Evolutionary conservation across 1,284 basidiomycete species (phyloP).

Genomic region (Golubevia pallescens): DNA sequence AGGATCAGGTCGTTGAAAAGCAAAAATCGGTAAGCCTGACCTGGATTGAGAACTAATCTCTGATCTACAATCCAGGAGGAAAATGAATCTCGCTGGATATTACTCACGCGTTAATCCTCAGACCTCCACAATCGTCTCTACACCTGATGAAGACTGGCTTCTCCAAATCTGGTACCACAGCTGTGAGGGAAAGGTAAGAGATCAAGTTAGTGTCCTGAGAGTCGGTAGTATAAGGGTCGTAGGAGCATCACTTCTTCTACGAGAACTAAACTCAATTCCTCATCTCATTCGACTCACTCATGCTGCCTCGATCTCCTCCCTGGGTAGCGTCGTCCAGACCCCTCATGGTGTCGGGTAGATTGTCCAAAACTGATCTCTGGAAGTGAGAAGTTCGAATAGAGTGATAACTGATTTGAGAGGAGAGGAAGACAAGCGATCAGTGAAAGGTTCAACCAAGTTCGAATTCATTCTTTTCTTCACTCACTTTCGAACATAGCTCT

Average conservation of each 20-base stretch:
- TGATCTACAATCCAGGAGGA: too few species aligned
- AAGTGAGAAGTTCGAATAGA: constrained; percentile 33
- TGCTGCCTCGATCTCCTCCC: constrained; percentile 19
- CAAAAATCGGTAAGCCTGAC: too few species aligned
- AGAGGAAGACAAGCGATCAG: background rate
- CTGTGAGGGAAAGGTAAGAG: constrained; percentile 13
- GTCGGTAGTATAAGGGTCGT: background rate
- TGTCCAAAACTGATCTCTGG: constrained; percentile 28
- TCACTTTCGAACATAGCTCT: constrained; percentile 29
- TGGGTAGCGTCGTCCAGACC: constrained; percentile 21
- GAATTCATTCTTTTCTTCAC: constrained; percentile 7
- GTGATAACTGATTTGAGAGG: constrained; percentile 26
- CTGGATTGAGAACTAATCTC: too few species aligned
- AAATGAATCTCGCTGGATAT: background rate
- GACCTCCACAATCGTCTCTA: constrained; percentile 37
- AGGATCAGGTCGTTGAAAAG: too few species aligned
- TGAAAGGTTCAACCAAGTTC: background rate
- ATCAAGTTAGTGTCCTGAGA: too few species aligned
- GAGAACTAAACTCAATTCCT: too few species aligned
- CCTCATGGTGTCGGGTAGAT: constrained; percentile 41
- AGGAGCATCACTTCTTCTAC: too few species aligned
- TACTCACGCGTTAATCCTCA: constrained; percentile 40
- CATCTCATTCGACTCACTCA: constrained; percentile 26
- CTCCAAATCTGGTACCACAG: constrained; percentile 38
- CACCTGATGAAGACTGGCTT: constrained; percentile 56